These are phyloP conservation scores for Skeletonema tropicum DNA, from an alignment of 108 stramenopile species.

Conservation along the genomic window DNA sequence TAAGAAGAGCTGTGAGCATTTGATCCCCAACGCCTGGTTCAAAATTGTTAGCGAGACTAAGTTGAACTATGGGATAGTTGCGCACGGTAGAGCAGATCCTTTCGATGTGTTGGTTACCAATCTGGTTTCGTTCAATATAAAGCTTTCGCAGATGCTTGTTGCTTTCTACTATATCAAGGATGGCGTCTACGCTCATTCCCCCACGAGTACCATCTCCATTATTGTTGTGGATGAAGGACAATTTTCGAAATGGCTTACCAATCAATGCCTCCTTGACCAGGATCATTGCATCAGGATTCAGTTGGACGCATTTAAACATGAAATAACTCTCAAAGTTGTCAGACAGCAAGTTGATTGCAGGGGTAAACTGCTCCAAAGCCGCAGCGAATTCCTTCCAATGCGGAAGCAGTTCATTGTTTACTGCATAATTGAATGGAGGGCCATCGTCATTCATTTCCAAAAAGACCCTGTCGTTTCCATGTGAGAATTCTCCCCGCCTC, in stretches of 20 bases:
- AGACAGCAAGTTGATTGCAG: neutral
- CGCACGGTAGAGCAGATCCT: neutral
- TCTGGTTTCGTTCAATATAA: neutral
- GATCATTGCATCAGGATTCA: neutral
- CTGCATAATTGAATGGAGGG: neutral
- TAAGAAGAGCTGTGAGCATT: conserved; percentile 1
- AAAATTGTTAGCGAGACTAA: neutral
- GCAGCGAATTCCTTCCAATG: conserved; percentile 1
- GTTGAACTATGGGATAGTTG: neutral
- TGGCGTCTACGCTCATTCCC: neutral
- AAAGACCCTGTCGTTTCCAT: neutral
- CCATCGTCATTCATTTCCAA: no score
- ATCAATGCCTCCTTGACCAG: conserved; percentile 2
- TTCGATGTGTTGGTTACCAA: neutral
- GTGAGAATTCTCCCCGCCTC: neutral
- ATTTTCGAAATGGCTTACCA: neutral
- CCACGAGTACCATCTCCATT: neutral
- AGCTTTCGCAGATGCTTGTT: conserved; percentile 1
- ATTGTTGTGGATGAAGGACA: neutral
- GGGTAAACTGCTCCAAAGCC: neutral
- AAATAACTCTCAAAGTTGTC: conserved; percentile 3
- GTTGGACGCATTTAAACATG: neutral
- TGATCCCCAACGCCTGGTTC: neutral
- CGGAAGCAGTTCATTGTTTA: neutral
- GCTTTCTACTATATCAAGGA: neutral